Percentiles rank a stretch among this genome's conserved stretches.
Evolutionary conservation across 1,139 yeast species (phyloP).

Genomic region (Torulaspora pretoriensis): DNA sequence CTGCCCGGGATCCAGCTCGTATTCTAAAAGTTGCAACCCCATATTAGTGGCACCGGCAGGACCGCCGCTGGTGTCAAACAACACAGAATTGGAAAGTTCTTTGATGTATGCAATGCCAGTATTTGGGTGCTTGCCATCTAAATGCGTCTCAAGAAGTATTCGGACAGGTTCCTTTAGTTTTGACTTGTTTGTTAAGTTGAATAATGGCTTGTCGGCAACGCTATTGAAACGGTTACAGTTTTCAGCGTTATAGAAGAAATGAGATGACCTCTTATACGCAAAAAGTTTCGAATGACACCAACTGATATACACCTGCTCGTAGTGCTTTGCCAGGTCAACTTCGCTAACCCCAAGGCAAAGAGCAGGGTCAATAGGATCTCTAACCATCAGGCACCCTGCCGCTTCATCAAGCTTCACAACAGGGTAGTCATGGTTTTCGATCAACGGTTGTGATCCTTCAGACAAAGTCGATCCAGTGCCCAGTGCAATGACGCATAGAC

Average conservation of each 20-base stretch:
- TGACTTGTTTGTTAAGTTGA: slow-evolving; percentile 40
- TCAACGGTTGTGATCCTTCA: slow-evolving; percentile 30
- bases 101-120: slow-evolving; percentile 18
- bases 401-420: slow-evolving; percentile 39
- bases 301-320: slow-evolving; percentile 58
- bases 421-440: slow-evolving; percentile 70
- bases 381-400: slow-evolving; percentile 38
- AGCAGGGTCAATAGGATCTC: slow-evolving; percentile 51
- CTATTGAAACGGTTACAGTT: slow-evolving; percentile 17
- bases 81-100: slow-evolving; percentile 24
- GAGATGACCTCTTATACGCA: slow-evolving; percentile 31
- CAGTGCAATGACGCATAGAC: slow-evolving; percentile 49
- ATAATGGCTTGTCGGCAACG: slow-evolving; percentile 48
- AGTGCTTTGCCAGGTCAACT: slow-evolving; percentile 42
- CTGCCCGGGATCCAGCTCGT: slow-evolving; percentile 25
- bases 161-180: slow-evolving; percentile 40
- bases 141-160: slow-evolving; percentile 46
- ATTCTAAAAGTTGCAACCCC: slow-evolving; percentile 35
- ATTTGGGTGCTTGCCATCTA: slow-evolving; percentile 13
- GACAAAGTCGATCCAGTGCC: slow-evolving; percentile 57
- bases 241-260: slow-evolving; percentile 39
- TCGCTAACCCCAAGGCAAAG: slow-evolving; percentile 35
- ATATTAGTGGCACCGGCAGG: slow-evolving; percentile 34
- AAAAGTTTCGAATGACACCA: slow-evolving; percentile 52
- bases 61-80: background rate